A percentile compares a stretch with the other conserved stretches of the same genome.
These are phyloP conservation scores for Russula earlei DNA, from an alignment of 768 basidiomycete species.

Conservation along the genomic window DNA sequence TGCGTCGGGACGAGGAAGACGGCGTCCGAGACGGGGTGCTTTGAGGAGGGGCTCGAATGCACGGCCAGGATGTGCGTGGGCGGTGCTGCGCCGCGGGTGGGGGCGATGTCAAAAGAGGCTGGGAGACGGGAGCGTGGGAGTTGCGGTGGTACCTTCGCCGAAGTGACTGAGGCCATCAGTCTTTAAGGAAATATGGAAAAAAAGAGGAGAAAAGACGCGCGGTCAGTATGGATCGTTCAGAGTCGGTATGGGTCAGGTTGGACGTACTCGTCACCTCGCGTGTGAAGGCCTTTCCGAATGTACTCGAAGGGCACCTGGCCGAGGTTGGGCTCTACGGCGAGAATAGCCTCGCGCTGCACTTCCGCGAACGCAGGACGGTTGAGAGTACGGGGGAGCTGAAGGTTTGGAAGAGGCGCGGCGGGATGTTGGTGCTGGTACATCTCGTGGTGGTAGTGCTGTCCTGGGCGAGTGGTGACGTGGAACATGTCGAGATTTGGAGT, in stretches of 20 bases:
- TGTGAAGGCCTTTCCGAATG: conserved; percentile 42
- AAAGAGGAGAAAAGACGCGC: background rate
- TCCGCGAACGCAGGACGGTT: conserved; percentile 50
- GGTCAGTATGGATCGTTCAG: background rate
- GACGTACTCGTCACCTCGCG: conserved; percentile 37
- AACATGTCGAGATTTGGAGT: conserved; percentile 12
- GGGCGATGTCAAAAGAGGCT: conserved; percentile 11
- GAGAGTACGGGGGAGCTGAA: conserved; percentile 68
- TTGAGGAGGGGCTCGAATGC: conserved; percentile 33
- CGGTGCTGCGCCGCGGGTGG: background rate
- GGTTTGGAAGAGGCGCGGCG: conserved; percentile 27
- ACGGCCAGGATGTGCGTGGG: conserved; percentile 27
- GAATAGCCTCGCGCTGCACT: conserved; percentile 45
- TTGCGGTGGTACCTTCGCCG: conserved; percentile 12
- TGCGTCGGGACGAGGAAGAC: conserved; percentile 52
- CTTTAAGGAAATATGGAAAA: background rate
- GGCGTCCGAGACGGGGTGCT: conserved; percentile 25
- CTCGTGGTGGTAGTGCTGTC: conserved; percentile 12
- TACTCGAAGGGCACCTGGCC: conserved; percentile 51
- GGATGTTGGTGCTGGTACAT: conserved; percentile 19
- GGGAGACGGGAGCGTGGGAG: conserved; percentile 18
- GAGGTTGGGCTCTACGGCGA: conserved; percentile 44
- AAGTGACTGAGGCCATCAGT: conserved; percentile 15
- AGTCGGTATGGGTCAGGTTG: background rate
- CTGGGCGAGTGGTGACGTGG: conserved; percentile 16